These are phyloP conservation scores for Margaritispora aquatica DNA, from an alignment of 495 filamentous ascomycete genomes.

Conservation along the genomic window DNA sequence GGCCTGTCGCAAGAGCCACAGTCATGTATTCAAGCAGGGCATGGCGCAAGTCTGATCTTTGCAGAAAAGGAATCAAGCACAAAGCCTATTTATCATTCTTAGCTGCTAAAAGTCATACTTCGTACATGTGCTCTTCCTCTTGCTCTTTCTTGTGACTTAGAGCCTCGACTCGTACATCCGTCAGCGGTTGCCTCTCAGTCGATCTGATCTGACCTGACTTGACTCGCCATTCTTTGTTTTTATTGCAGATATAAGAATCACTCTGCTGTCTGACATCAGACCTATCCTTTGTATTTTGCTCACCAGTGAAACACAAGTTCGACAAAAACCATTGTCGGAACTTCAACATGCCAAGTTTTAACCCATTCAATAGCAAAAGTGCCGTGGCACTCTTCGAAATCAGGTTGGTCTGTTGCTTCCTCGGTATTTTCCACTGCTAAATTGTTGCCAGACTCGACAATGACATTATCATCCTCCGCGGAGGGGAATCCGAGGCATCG, in stretches of 20 bases:
- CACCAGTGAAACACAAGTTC: too few species aligned
- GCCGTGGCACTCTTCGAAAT: conserved; percentile 46
- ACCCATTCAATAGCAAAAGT: conserved; percentile 39
- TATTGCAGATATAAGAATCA: neutral
- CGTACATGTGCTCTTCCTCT: too few species aligned
- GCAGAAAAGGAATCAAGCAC: neutral
- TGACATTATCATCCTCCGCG: conserved; percentile 73
- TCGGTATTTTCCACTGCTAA: neutral
- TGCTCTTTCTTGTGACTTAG: neutral
- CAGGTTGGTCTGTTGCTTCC: conserved; percentile 32
- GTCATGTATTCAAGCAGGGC: neutral
- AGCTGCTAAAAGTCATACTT: too few species aligned
- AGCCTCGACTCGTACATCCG: neutral
- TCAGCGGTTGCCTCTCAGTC: neutral
- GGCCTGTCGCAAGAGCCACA: neutral
- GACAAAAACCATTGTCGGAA: too few species aligned
- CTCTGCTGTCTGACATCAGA: too few species aligned
- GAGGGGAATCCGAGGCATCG: conserved; percentile 65
- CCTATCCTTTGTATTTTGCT: too few species aligned
- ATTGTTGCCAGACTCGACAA: conserved; percentile 56
- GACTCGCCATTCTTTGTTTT: neutral
- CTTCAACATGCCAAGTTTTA: conserved; percentile 40
- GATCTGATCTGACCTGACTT: too few species aligned
- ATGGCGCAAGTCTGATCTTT: neutral
- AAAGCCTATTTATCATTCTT: neutral